Conservation (phyloP, 2,329 filamentous ascomycete genomes). For the Pseudopithomyces maydicus region DNA sequence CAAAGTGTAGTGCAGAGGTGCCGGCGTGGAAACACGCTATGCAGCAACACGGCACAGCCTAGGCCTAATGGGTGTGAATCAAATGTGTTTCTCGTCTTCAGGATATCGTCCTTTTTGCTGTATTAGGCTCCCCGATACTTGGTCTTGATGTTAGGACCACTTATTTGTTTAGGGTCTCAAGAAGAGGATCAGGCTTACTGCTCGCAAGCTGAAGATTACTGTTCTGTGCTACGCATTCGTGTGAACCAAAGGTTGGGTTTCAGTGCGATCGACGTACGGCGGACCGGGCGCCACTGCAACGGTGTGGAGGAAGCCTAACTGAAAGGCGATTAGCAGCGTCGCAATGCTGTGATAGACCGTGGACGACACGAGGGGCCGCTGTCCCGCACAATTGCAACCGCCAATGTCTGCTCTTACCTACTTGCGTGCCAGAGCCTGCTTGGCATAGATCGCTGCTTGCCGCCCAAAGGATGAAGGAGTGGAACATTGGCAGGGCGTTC, state of each 20-base stretch:
- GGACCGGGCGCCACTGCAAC: conserved; percentile 15
- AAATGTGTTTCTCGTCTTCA: background rate
- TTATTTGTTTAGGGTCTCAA: no score
- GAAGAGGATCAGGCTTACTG: background rate
- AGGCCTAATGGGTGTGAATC: background rate
- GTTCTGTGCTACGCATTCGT: background rate
- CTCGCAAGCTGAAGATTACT: background rate
- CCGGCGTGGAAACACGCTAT: background rate
- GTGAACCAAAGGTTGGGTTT: conserved; percentile 3
- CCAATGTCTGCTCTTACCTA: background rate
- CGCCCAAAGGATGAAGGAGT: background rate
- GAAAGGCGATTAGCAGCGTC: conserved; percentile 13
- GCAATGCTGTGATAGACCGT: conserved; percentile 6
- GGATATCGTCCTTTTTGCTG: background rate
- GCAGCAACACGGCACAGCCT: conserved; percentile 3
- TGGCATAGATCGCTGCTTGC: background rate
- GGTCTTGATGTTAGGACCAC: no score
- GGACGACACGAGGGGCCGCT: background rate
- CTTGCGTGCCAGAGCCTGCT: background rate
- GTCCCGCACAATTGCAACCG: background rate
- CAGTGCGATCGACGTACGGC: conserved; percentile 20
- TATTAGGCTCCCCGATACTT: no score
- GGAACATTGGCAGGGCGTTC: background rate
- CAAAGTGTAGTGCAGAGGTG: background rate
- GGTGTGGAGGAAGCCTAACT: conserved; percentile 12